A percentile compares a stretch with the other conserved stretches of the same genome.
phyloP scores from a whole-genome alignment of 495 filamentous ascomycete species.

The Xylaria venustula region DNA sequence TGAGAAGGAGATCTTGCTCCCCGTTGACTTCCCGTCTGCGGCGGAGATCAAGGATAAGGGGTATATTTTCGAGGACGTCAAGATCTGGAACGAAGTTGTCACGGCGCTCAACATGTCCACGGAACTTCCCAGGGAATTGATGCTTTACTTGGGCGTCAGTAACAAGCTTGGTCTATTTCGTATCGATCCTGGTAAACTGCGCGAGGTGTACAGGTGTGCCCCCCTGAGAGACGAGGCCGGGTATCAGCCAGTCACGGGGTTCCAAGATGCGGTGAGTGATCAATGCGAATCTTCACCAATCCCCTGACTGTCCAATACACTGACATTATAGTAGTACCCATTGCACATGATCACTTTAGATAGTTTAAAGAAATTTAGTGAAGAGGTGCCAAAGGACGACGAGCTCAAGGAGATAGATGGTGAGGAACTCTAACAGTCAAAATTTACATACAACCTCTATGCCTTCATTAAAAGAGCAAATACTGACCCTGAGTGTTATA shows the following conservation, averaged over 20 bases:
- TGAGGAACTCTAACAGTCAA: too few relatives aligned
- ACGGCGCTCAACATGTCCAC: conserved; percentile 57
- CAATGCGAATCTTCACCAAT: background rate
- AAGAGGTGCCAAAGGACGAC: conserved; percentile 53
- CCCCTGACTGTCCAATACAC: background rate
- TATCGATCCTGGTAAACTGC: conserved; percentile 56
- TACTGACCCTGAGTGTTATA: too few relatives aligned
- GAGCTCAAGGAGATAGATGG: conserved; percentile 47
- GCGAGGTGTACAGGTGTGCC: conserved; percentile 74
- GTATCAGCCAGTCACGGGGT: conserved; percentile 75
- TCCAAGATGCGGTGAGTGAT: conserved; percentile 71
- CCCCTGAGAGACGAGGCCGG: conserved; percentile 66
- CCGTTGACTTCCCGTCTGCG: conserved; percentile 59
- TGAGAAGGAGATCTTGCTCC: conserved; percentile 59
- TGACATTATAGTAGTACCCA: conserved; percentile 59
- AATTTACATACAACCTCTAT: too few relatives aligned
- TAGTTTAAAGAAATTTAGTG: conserved; percentile 65
- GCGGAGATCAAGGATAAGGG: conserved; percentile 49
- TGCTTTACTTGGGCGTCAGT: conserved; percentile 60
- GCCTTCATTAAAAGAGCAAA: too few relatives aligned
- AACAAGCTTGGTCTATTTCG: conserved; percentile 71
- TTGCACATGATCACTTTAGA: conserved; percentile 76
- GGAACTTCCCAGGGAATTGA: conserved; percentile 51
- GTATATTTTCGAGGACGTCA: conserved; percentile 63
- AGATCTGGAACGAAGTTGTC: conserved; percentile 77